Evolutionary conservation across 2,329 filamentous ascomycete species (phyloP).

Genomic region (Fusarium clavum): DNA sequence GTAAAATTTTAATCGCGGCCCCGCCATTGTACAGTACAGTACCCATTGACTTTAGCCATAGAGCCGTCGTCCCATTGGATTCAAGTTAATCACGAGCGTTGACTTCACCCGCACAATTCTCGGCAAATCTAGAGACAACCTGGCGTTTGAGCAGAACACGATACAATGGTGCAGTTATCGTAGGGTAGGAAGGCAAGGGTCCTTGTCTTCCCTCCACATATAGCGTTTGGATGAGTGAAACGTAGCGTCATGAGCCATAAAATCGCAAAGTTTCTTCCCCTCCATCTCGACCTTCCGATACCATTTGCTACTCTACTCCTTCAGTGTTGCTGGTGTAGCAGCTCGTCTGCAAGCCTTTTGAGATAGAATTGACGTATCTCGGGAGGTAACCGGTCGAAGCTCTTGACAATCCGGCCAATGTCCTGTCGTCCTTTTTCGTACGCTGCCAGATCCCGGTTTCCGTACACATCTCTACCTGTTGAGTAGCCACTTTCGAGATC

Average conservation of each 20-base stretch:
- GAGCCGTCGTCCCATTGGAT: slow-evolving; percentile 8
- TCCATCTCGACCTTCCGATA: not conserved
- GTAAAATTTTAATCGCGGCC: slow-evolving; percentile 6
- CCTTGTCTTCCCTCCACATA: not conserved
- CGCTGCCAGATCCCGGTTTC: slow-evolving; percentile 84
- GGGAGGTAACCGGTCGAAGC: slow-evolving; percentile 72
- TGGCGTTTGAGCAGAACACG: not conserved
- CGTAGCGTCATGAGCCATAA: slow-evolving; percentile 3
- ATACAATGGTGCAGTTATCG: not conserved
- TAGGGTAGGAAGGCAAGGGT: not conserved
- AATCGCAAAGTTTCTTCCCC: not conserved
- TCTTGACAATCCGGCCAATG: slow-evolving; percentile 72
- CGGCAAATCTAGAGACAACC: slow-evolving; percentile 1
- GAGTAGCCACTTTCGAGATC: slow-evolving; percentile 76
- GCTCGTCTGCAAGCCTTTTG: slow-evolving; percentile 75
- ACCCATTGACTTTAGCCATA: slow-evolving; percentile 10
- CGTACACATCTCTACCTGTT: slow-evolving; percentile 84
- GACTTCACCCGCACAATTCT: not conserved
- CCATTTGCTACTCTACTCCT: not conserved
- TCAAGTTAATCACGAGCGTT: not conserved
- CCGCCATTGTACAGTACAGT: not conserved
- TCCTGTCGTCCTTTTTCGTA: slow-evolving; percentile 86
- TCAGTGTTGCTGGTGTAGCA: slow-evolving; percentile 52
- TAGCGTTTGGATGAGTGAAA: slow-evolving; percentile 2
- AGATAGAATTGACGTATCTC: slow-evolving; percentile 82